Conservation (phyloP, 768 basidiomycete genomes). For the Melanogaster broomeanus region DNA sequence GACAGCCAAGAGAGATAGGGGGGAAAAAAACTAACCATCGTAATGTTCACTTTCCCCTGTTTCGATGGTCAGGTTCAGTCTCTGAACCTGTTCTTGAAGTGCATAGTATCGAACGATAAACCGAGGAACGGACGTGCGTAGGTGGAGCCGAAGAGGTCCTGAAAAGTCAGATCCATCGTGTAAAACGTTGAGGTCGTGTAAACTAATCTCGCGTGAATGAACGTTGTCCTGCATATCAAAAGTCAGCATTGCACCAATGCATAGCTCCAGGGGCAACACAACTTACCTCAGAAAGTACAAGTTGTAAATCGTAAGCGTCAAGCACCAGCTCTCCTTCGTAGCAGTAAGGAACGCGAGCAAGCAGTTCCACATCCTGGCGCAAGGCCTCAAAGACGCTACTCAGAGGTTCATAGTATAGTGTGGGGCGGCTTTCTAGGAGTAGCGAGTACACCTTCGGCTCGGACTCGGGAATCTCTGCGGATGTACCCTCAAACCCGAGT, state of each 20-base stretch:
- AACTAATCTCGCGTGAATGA: slow-evolving; percentile 64
- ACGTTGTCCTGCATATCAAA: slow-evolving; percentile 57
- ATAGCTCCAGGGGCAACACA: neutral
- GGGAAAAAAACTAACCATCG: slow-evolving; percentile 22
- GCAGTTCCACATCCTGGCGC: slow-evolving; percentile 54
- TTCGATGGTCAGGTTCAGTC: slow-evolving; percentile 31
- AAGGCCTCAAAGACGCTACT: slow-evolving; percentile 70
- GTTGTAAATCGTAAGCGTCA: slow-evolving; percentile 69
- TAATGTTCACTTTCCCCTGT: slow-evolving; percentile 15
- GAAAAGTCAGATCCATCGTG: slow-evolving; percentile 64
- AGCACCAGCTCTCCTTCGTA: slow-evolving; percentile 64
- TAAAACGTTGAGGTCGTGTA: slow-evolving; percentile 71
- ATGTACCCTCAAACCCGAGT: slow-evolving; percentile 25
- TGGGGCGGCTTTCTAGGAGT: slow-evolving; percentile 63
- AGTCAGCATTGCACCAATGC: slow-evolving; percentile 1
- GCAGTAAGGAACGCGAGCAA: slow-evolving; percentile 48
- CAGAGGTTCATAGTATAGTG: slow-evolving; percentile 77
- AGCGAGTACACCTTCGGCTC: slow-evolving; percentile 34
- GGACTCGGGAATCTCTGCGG: slow-evolving; percentile 13
- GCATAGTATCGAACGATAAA: slow-evolving; percentile 68
- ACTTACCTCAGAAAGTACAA: slow-evolving; percentile 65
- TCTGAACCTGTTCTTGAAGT: slow-evolving; percentile 58
- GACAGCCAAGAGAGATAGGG: neutral
- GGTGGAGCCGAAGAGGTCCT: slow-evolving; percentile 63
- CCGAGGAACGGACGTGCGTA: slow-evolving; percentile 51